Conservation (phyloP, 1,284 basidiomycete genomes). For the Kwoniella shivajii region DNA sequence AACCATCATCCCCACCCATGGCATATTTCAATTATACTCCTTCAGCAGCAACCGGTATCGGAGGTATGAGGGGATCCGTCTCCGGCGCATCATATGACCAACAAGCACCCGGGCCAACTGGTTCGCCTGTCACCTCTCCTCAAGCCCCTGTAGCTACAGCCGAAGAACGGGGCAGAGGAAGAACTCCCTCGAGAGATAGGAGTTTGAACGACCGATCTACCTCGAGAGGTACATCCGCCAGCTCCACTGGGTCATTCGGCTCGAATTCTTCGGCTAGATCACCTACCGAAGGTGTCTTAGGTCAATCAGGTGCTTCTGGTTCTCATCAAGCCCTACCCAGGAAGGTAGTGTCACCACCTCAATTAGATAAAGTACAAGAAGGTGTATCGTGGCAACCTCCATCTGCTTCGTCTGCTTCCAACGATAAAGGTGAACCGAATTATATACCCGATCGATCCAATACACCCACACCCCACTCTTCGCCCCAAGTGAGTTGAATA, state of each 20-base stretch:
- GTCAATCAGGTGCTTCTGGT: background rate
- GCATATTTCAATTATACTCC: constrained; percentile 54
- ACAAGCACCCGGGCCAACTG: constrained; percentile 19
- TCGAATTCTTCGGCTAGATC: constrained; percentile 28
- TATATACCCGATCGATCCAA: constrained; percentile 45
- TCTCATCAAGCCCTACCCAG: background rate
- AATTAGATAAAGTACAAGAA: constrained; percentile 34
- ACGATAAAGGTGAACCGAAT: background rate
- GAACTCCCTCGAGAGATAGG: constrained; percentile 31
- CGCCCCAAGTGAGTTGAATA: constrained; percentile 52
- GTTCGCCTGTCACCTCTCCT: constrained; percentile 29
- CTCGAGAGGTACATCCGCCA: constrained; percentile 37
- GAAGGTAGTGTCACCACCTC: constrained; percentile 16
- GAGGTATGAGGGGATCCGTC: constrained; percentile 43
- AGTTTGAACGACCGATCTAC: constrained; percentile 37
- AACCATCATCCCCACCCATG: constrained; percentile 38
- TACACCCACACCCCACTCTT: constrained; percentile 56
- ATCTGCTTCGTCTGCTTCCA: background rate
- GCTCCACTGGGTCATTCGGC: constrained; percentile 29
- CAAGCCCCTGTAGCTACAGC: background rate
- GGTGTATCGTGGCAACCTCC: constrained; percentile 20
- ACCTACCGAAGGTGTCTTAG: constrained; percentile 16
- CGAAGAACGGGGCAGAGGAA: constrained; percentile 35
- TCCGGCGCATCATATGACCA: constrained; percentile 17
- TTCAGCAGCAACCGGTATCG: constrained; percentile 53